A percentile compares a stretch with the other conserved stretches of the same genome.
These are phyloP conservation scores for Raffaelea deltoideospora DNA, from an alignment of 2,329 filamentous ascomycete genomes.

Conservation along the genomic window DNA sequence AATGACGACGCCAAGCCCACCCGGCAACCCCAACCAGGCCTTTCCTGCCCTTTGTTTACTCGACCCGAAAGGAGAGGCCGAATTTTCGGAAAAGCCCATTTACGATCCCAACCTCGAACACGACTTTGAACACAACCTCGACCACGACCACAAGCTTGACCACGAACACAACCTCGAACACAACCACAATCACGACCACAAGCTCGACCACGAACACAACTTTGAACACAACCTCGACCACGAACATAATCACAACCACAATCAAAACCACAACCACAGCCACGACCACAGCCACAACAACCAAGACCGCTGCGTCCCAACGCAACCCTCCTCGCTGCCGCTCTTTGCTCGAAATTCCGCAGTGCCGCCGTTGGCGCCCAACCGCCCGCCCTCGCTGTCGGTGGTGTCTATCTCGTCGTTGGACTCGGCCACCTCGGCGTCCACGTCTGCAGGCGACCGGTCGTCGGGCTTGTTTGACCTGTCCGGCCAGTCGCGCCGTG, in stretches of 20 bases:
- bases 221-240: no score
- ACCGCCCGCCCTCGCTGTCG: background rate
- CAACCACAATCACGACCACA: background rate
- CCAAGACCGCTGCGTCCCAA: no score
- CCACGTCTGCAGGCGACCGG: conserved; percentile 15
- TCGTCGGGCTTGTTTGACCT: background rate
- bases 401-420: conserved; percentile 3
- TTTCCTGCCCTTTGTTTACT: conserved; percentile 30
- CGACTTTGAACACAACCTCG: conserved; percentile 2
- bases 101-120: background rate
- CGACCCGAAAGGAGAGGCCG: no score
- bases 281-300: no score
- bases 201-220: no score
- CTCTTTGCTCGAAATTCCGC: background rate
- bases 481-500: conserved; percentile 13
- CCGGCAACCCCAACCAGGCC: conserved; percentile 15
- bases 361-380: background rate
- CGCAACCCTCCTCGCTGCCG: no score
- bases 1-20: conserved; percentile 6
- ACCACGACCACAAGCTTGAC: background rate
- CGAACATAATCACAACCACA: no score
- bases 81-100: conserved; percentile 9
- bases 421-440: conserved; percentile 14
- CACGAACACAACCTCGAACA: background rate
- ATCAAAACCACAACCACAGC: no score